Base-by-base conservation (phyloP, 352 stramenopile species). In the Phytophthora pini region DNA sequence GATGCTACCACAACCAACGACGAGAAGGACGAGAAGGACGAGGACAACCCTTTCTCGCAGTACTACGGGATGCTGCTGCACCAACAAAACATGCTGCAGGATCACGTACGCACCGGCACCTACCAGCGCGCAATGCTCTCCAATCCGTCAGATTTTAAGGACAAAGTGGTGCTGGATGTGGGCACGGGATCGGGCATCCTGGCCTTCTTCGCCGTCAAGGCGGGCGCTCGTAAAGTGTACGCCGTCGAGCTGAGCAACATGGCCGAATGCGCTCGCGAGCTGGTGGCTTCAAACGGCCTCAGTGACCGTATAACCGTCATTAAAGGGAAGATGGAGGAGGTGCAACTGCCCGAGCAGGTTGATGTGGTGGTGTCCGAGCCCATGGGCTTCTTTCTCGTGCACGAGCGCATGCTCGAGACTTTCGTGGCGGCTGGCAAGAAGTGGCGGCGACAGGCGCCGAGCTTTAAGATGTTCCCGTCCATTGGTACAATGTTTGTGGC, bases 41-140 rank as follows among this genome's bases (percentile, higher is more conserved):
- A 92, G 15, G 76, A 91, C 54, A 97, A 98, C 74, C 93, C 93
- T 46, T 98, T 98, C 72, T 98, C 93, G 44, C 85, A 97, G 74
- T 98, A 97, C 73, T 98, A 98, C 68, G 92, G 92, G 13, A 94
- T 97, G 89, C 84, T 98, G n/a, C 67, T 95, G 54, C 98, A 99
- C 79, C 98, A 99, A 72, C 99, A 99, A 72, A 99, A 99, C 78
- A 99, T 99, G 98, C 88, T 99, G 15, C 98, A 98, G 61, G 98
- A 99, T 79, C 92, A 98, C 68, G 95, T 99, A 57, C 94, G 98
- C 36, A 99, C 99, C 75, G 97, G 97, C 49, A 98, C 97, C 6
- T 99, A 99, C 82, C 96, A 99, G 70, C 83, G 90, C 36, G 98
- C 98, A 10, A 99, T 99, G 80, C 82, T 99, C 34, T 89, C 97